Evolutionary conservation across 2,329 filamentous ascomycete genomes (phyloP), one percentile per base, ranked within the genome.

Genomic region (Polytolypa hystricis): DNA sequence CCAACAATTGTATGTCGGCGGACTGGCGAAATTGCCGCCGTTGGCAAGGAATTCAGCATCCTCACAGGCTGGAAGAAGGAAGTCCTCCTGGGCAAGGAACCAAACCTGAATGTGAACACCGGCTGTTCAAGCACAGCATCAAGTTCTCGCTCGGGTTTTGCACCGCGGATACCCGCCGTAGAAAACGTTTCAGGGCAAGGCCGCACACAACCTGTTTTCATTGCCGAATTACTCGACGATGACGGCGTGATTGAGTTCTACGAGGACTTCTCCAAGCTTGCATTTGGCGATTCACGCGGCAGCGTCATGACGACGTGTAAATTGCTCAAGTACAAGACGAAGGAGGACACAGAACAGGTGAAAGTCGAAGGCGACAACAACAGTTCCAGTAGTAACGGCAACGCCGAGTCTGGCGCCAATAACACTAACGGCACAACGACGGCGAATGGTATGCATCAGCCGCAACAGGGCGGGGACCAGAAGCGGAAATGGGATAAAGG

Each of bases 21-120:
- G 32, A 94, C 87, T 0, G 91, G 91, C 34, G 91, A 96, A 57
- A 78, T 98, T n/a, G 87, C 86, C 1, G 84, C 84, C 3, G 85
- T 93, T 15, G 93, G 91, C 55, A 94, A 95, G 60, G 91, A 96
- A 57, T 98, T 98, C 49, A 85, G 81, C n/a, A 82, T 93, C 19
- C 66, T 98, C 37, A 95, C 91, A 0, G 91, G 89, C 4, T 98
- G 91, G 91, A 83, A 79, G 35, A 87, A 86, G 52, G 82, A 91
- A 32, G 79, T 96, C 0, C 67, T 98, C 1, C 69, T 96, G 1
- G 91, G 91, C 33, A 84, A 86, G 50, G 81, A 86, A 51, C 72
- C 83, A 2, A 96, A 96, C 51, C 65, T 84, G 15, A 96, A 96
- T 53, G 75, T 85, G 54, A 93, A 95, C 57, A 74, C 72, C 1